Evolutionary conservation across 78 protist species (phyloP), one percentile per base, ranked within the genome.

Genomic region (Dictyostelium discoideum): DNA sequence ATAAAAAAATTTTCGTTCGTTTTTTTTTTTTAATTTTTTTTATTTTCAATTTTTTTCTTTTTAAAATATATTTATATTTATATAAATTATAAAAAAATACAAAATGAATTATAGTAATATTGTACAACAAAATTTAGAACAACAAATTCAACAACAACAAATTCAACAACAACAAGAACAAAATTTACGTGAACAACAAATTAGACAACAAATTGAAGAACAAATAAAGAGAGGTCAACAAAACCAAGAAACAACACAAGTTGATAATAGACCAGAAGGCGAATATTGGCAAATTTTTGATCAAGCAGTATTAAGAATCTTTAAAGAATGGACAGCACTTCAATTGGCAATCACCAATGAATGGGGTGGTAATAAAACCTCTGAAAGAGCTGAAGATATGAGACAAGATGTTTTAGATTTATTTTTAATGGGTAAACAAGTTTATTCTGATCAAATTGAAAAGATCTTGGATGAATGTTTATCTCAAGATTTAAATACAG

Each of bases 251-350:
- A 2, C 60, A 32, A 26, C 63, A 11, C 76, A 32, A 29, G 39
- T 6, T 60, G 69, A 60, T 60, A 60, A 60, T 60, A 54, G 86
- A 42, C 60, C 57, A 48, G 73, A 84, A 57, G 85, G 79, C 5
- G 95, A 90, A 83, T 48, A 90, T 14, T 90, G 85, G 85, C 26
- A 5, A 22, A 60, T 82, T 6, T 90, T 90, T 48, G 95, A 90
- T 50, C 83, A 82, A 82, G 73, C 95, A 26, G 95, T 90, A 39
- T 32, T 40, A 22, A 80, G 95, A 82, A 50, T 90, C 0, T 90
- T 90, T 69, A 80, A 57, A 63, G 87, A 90, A 82, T 90, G 95
- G 95, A 90, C 95, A 54, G 95, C 95, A 48, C 42, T 90, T 32
- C 95, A 90, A 60, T 73, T 90, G 40, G 95, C 95, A 32, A 69